Evolutionary conservation across 2,329 filamentous ascomycete genomes (phyloP).

Genomic region (Paecilomyces fulvus): DNA sequence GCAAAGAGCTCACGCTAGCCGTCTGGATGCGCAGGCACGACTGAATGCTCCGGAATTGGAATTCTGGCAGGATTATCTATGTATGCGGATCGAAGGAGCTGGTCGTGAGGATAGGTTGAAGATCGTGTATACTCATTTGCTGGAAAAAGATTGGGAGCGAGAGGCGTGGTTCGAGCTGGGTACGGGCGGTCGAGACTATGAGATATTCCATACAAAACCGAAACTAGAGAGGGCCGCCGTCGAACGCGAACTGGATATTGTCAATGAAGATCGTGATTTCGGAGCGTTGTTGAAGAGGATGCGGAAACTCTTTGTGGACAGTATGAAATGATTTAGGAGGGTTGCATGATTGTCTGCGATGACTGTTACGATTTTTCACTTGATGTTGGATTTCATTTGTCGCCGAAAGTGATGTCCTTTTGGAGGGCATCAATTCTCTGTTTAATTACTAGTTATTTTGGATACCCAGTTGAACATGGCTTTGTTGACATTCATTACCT

Average conservation of each 20-base stretch:
- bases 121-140: slow-evolving; percentile 80
- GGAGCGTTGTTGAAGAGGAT: slow-evolving; percentile 55
- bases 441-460: background rate
- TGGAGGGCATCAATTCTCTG: background rate
- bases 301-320: slow-evolving; percentile 51
- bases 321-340: slow-evolving; percentile 37
- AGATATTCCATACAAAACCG: slow-evolving; percentile 70
- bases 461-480: background rate
- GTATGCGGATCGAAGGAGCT: slow-evolving; percentile 80
- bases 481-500: background rate
- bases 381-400: background rate
- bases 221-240: slow-evolving; percentile 48
- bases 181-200: slow-evolving; percentile 74
- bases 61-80: slow-evolving; percentile 91
- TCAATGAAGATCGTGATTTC: slow-evolving; percentile 55
- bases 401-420: background rate
- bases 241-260: slow-evolving; percentile 45
- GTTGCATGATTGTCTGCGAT: background rate
- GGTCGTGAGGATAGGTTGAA: slow-evolving; percentile 77
- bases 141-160: slow-evolving; percentile 77
- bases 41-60: slow-evolving; percentile 90
- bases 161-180: slow-evolving; percentile 93
- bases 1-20: slow-evolving; percentile 48
- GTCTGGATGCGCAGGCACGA: slow-evolving; percentile 72
- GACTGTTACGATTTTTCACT: background rate